Base-by-base conservation (phyloP, 441 rosid species). In the Adansonia gregorii region DNA sequence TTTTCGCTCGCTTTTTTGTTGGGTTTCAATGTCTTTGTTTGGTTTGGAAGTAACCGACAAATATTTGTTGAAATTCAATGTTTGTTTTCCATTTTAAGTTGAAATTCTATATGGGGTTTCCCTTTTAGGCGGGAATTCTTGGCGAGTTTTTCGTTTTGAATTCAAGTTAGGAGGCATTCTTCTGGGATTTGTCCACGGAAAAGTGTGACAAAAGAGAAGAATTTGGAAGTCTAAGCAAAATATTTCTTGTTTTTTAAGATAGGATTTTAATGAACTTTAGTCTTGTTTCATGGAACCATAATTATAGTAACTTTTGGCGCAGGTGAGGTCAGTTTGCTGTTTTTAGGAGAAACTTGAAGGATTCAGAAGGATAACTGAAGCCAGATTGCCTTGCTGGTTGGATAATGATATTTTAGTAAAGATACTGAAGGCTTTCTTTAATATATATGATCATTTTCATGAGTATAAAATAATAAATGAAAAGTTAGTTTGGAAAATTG, bases 1-100 rank as follows among this genome's bases (percentile, higher is more conserved):
- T 51, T 27, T 69, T 49, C 52, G 41, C 54, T 49, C 49, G 8
- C 76, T 22, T 63, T 39, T 74, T n/a, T 14, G 76, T 51, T 70
- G 73, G 73, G 73, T 3, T 52, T 52, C 20, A 2, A 48, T 77
- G 35, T 73, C 67, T 61, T 60, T 72, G 77, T 10, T 55, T 66
- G 80, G 70, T 80, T 76, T 31, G 54, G 77, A 65, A 58, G 72
- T 27, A 27, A 70, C 60, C 24, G 8, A 14, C 46, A 15, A 51
- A 24, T 70, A 15, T 69, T 24, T 70, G 15, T 70, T 15, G 7
- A 48, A 70, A 24, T 69, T 80, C 75, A 63, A 17, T 51, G 60
- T 24, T 49, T 7, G 17, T 41, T 76, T 17, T 69, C 45, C 70
- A 52, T 22, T 58, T 41, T 51, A 67, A 24, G 77, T 54, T 69